Evolutionary conservation across 192 early-diverging fungal species (phyloP).

Genomic region (Gaertneriomyces sp.): DNA sequence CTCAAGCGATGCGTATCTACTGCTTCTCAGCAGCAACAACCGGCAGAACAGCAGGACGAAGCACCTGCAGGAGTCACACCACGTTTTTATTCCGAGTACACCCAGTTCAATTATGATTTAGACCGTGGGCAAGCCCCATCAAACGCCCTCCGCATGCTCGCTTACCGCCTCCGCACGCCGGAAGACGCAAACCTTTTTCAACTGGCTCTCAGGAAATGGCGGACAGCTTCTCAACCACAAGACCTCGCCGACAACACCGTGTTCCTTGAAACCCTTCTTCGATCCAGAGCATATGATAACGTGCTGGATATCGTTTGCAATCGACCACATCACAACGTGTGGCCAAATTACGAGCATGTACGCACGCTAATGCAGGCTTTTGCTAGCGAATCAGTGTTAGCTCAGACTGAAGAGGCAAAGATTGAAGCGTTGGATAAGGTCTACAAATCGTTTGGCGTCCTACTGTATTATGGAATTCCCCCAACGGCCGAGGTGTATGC

Average conservation of each 20-base stretch:
- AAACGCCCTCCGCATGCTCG: conserved; percentile 13
- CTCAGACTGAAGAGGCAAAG: not conserved
- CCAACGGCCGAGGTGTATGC: conserved; percentile 27
- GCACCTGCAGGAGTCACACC: not conserved
- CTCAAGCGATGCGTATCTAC: too few species aligned
- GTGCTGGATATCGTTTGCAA: conserved; percentile 30
- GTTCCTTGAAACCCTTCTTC: conserved; percentile 15
- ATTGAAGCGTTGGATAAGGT: conserved; percentile 36
- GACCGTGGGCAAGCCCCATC: not conserved
- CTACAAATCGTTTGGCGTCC: conserved; percentile 44
- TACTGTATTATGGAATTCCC: conserved; percentile 32
- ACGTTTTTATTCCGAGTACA: not conserved
- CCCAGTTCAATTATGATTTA: conserved; percentile 9
- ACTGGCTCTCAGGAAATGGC: conserved; percentile 16
- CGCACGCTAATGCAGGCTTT: conserved; percentile 9
- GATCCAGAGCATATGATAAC: conserved; percentile 6
- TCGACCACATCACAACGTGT: conserved; percentile 15
- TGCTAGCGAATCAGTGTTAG: not conserved
- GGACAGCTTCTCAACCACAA: not conserved
- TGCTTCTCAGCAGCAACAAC: too few species aligned
- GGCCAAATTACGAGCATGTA: conserved; percentile 9
- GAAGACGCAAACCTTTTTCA: conserved; percentile 21
- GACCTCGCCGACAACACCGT: conserved; percentile 8
- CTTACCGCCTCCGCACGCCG: conserved; percentile 10
- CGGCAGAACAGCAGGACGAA: too few species aligned